A percentile compares a stretch with the other conserved stretches of the same genome.
Evolutionary conservation across 164 flowering plant species (phyloP).

Genomic region (Pachysandra terminalis): DNA sequence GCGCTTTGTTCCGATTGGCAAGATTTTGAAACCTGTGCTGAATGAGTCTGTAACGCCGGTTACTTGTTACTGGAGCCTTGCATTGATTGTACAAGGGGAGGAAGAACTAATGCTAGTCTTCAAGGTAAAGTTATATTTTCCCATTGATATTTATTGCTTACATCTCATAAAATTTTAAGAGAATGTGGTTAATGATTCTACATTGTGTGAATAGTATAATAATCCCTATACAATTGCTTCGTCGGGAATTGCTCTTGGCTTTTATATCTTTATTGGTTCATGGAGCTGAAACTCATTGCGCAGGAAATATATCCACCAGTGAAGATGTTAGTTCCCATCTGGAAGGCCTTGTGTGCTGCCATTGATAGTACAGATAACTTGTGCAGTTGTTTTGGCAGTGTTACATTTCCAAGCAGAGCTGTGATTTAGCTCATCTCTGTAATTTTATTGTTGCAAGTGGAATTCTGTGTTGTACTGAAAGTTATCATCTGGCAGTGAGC

Average conservation of each 20-base stretch:
- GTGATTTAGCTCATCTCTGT: background rate
- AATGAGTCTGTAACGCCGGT: slow-evolving; percentile 84
- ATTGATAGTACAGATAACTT: slow-evolving; percentile 23
- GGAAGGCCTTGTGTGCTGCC: slow-evolving; percentile 77
- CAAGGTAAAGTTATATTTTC: slow-evolving; percentile 58
- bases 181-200: background rate
- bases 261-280: background rate
- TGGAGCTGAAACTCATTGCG: slow-evolving; percentile 1
- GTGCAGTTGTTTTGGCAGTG: background rate
- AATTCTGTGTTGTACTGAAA: too few relatives aligned
- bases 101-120: slow-evolving; percentile 63
- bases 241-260: background rate
- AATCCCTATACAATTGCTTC: too few relatives aligned
- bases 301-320: slow-evolving; percentile 72
- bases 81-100: slow-evolving; percentile 60
- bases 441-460: too few relatives aligned
- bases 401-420: background rate
- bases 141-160: background rate
- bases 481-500: too few relatives aligned
- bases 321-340: slow-evolving; percentile 74
- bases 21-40: slow-evolving; percentile 74
- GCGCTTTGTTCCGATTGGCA: slow-evolving; percentile 67
- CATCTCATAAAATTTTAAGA: background rate
- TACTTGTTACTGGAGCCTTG: slow-evolving; percentile 91
- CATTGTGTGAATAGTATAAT: background rate